phyloP scores from a whole-genome alignment of 768 basidiomycete genomes.

The Ephemerocybe angulata region DNA sequence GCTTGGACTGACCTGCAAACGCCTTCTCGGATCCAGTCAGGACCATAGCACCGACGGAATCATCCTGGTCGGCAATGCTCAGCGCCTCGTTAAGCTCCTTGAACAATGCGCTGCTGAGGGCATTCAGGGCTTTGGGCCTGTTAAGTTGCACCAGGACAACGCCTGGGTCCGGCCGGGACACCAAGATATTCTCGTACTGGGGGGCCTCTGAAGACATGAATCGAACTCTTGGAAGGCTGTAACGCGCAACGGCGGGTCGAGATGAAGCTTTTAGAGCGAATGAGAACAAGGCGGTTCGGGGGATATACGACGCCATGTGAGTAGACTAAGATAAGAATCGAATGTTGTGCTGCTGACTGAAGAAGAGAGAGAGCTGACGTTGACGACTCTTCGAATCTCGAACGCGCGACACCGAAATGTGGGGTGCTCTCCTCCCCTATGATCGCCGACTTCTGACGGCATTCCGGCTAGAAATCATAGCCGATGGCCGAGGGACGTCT shows the following conservation, averaged over 20 bases:
- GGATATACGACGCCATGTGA: slow-evolving; percentile 22
- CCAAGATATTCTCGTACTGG: slow-evolving; percentile 62
- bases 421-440: no score
- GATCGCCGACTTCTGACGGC: neutral
- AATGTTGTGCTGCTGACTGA: no score
- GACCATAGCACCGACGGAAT: slow-evolving; percentile 76
- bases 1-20: slow-evolving; percentile 77
- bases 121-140: slow-evolving; percentile 87
- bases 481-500: no score
- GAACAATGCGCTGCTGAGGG: slow-evolving; percentile 78
- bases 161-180: slow-evolving; percentile 61
- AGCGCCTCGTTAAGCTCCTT: slow-evolving; percentile 78
- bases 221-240: slow-evolving; percentile 22
- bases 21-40: slow-evolving; percentile 90
- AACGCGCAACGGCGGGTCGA: slow-evolving; percentile 4
- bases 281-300: slow-evolving; percentile 14
- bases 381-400: no score
- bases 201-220: slow-evolving; percentile 44
- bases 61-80: slow-evolving; percentile 65
- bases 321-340: neutral
- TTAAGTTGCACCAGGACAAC: slow-evolving; percentile 85
- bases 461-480: neutral
- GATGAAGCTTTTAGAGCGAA: neutral
- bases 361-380: no score
- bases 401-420: no score